phyloP scores from a whole-genome alignment of 164 flowering plant genomes.

The Cinnamomum micranthum region DNA sequence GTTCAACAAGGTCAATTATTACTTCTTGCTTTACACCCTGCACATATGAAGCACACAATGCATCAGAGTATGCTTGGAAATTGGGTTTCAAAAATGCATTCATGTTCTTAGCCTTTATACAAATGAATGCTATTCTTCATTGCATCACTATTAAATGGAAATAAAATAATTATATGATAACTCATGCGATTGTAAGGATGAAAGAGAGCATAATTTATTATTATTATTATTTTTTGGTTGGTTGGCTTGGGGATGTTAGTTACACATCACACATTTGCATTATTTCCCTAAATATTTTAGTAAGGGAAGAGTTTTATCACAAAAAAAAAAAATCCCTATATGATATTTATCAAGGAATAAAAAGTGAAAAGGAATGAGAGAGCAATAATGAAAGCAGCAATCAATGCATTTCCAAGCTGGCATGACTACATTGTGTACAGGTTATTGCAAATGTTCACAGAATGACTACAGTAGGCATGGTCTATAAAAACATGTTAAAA shows the following conservation, averaged over 20 bases:
- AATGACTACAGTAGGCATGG: not conserved
- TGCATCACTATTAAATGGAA: not conserved
- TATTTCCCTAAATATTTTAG: no score
- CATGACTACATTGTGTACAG: not conserved
- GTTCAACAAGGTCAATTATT: constrained; percentile 91
- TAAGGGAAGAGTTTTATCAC: not conserved
- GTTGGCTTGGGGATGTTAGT: no score
- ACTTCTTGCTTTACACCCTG: constrained; percentile 84
- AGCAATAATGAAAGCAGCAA: not conserved
- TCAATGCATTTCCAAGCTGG: not conserved
- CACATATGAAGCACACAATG: constrained; percentile 6
- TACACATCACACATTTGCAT: no score
- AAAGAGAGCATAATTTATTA: no score
- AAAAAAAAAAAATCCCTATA: not conserved
- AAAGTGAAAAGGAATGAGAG: not conserved
- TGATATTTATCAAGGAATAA: not conserved
- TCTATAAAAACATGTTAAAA: not conserved
- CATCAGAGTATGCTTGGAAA: not conserved
- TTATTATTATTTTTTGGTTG: no score
- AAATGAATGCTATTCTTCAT: not conserved
- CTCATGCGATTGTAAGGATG: not conserved
- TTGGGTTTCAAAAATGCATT: not conserved
- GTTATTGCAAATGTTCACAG: not conserved
- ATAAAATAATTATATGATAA: not conserved
- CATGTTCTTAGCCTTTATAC: not conserved